phyloP scores from a whole-genome alignment of 768 basidiomycete species.

The Chalciporus sphaerocephalus region DNA sequence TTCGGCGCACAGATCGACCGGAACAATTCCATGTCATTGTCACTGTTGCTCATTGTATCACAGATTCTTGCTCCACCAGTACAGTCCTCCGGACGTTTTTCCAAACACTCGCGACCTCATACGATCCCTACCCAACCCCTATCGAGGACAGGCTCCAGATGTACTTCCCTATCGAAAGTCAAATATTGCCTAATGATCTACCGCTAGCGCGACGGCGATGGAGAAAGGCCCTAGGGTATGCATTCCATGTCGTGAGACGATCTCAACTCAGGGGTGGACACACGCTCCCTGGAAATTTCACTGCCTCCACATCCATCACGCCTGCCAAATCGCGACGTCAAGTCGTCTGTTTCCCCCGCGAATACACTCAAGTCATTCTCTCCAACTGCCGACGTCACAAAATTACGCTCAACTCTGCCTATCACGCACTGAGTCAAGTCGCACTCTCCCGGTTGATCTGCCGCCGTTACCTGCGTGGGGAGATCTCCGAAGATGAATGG shows the following conservation, averaged over 20 bases:
- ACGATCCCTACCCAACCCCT: too few relatives aligned
- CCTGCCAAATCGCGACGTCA: constrained; percentile 38
- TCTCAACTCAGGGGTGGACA: constrained; percentile 47
- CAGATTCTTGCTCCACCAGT: constrained; percentile 45
- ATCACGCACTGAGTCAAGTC: constrained; percentile 46
- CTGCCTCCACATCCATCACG: constrained; percentile 32
- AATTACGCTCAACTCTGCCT: constrained; percentile 47
- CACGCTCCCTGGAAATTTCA: constrained; percentile 42
- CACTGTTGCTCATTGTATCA: constrained; percentile 45
- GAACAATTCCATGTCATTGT: constrained; percentile 41
- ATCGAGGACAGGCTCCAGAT: too few relatives aligned
- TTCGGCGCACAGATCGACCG: constrained; percentile 36
- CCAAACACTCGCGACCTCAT: constrained; percentile 1
- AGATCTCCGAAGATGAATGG: constrained; percentile 49
- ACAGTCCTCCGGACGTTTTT: constrained; percentile 4
- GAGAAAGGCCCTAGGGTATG: constrained; percentile 41
- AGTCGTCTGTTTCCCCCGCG: constrained; percentile 23
- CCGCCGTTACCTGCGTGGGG: constrained; percentile 39
- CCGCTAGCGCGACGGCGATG: constrained; percentile 39
- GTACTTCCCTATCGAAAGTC: too few relatives aligned
- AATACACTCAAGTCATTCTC: constrained; percentile 30
- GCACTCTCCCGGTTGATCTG: constrained; percentile 48
- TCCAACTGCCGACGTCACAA: constrained; percentile 36
- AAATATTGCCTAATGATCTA: too few relatives aligned
- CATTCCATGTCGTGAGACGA: constrained; percentile 32